These are phyloP conservation scores for Purpureocillium takamizusanense DNA, from an alignment of 2,329 filamentous ascomycete genomes.

Conservation along the genomic window DNA sequence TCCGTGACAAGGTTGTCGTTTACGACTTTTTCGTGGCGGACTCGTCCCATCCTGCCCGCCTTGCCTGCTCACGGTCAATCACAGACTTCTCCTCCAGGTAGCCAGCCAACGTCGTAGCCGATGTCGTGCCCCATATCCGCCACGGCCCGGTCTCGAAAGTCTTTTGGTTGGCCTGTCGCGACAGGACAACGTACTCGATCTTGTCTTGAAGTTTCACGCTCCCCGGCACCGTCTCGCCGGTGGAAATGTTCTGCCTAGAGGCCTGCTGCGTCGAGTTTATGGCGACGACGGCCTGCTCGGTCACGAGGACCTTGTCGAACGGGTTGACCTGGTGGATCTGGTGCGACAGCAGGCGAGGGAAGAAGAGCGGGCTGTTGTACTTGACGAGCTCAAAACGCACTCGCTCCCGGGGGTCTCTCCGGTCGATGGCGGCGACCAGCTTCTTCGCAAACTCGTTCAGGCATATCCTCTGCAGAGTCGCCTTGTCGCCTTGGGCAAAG, in stretches of 20 bases:
- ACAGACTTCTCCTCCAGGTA: constrained; percentile 26
- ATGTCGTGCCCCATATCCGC: constrained; percentile 56
- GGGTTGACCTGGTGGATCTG: constrained; percentile 38
- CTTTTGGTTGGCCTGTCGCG: constrained; percentile 32
- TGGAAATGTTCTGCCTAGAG: constrained; percentile 27
- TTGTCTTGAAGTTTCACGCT: constrained; percentile 43
- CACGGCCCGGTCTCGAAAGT: constrained; percentile 44
- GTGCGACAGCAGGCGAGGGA: constrained; percentile 46
- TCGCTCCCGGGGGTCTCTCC: constrained; percentile 34
- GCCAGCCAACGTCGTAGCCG: constrained; percentile 39
- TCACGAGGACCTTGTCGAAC: constrained; percentile 24
- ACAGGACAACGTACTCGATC: constrained; percentile 57
- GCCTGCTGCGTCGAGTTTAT: constrained; percentile 49
- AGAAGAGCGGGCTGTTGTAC: constrained; percentile 31
- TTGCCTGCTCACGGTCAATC: constrained; percentile 22
- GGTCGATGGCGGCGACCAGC: constrained; percentile 44
- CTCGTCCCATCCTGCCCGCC: constrained; percentile 21
- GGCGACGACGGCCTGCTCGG: constrained; percentile 49
- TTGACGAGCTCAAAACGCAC: constrained; percentile 46
- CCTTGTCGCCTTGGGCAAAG: constrained; percentile 48
- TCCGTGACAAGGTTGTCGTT: no score
- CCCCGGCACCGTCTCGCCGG: constrained; percentile 32
- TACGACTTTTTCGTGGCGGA: constrained; percentile 1
- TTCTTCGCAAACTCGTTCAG: constrained; percentile 38
- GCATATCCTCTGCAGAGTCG: constrained; percentile 43